phyloP scores from a whole-genome alignment of 441 rosid species.

The Syzygium syzygioides region DNA sequence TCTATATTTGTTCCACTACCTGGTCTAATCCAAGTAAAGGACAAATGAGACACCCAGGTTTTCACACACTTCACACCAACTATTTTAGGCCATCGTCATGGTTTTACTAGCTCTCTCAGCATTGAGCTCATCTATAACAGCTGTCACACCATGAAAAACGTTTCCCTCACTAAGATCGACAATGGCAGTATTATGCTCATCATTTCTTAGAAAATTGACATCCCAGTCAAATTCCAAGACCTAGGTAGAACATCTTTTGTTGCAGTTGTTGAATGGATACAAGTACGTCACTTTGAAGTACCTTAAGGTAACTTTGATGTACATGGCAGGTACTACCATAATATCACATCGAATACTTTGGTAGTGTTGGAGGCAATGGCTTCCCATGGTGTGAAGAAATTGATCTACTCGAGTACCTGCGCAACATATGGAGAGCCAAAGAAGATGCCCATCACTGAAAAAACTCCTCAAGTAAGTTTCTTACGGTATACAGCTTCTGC shows the following conservation, averaged over 20 bases:
- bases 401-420: conserved; percentile 96
- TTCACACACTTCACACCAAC: neutral
- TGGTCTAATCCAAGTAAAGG: neutral
- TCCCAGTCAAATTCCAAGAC: neutral
- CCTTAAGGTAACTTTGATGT: neutral
- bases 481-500: neutral
- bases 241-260: neutral
- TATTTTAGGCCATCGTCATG: neutral
- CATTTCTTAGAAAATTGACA: neutral
- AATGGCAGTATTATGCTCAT: neutral
- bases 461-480: conserved; percentile 63
- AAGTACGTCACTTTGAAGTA: neutral
- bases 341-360: conserved; percentile 94
- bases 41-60: neutral
- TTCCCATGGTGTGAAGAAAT: conserved; percentile 65
- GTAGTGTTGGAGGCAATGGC: conserved; percentile 86
- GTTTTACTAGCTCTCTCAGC: neutral
- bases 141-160: neutral
- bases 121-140: neutral
- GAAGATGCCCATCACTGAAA: conserved; percentile 97
- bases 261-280: neutral
- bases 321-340: conserved; percentile 78
- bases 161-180: neutral
- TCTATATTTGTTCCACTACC: neutral
- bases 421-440: conserved; percentile 98